These are phyloP conservation scores for Volutella citrinella DNA, from an alignment of 2,329 filamentous ascomycete genomes.

Conservation along the genomic window DNA sequence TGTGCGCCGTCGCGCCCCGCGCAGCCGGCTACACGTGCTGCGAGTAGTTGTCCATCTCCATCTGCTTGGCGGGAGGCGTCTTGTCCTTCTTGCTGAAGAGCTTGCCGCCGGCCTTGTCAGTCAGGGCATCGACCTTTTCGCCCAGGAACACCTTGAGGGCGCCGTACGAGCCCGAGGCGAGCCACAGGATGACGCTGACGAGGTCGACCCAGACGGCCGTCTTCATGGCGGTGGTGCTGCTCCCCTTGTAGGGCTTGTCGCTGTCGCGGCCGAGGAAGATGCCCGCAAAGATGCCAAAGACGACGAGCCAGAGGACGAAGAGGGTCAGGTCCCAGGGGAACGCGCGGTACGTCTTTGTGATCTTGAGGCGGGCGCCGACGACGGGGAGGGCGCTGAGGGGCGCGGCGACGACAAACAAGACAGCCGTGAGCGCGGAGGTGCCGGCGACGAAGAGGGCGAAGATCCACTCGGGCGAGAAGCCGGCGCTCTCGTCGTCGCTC, in stretches of 20 bases:
- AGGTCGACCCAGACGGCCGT: conserved; percentile 71
- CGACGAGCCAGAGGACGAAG: conserved; percentile 56
- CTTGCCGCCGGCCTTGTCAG: conserved; percentile 37
- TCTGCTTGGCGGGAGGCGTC: too few species aligned
- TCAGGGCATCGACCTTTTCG: conserved; percentile 36
- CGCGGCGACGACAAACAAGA: conserved; percentile 39
- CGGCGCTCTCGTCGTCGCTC: conserved; percentile 26
- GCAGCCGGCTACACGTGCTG: too few species aligned
- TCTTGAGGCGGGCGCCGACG: conserved; percentile 30
- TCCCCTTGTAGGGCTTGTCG: conserved; percentile 46
- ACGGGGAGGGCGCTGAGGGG: conserved; percentile 33
- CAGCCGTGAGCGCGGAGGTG: conserved; percentile 49
- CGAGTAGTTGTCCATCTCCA: too few species aligned
- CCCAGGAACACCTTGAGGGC: conserved; percentile 38
- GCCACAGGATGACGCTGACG: conserved; percentile 65
- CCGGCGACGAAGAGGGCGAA: conserved; percentile 61
- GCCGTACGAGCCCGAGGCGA: conserved; percentile 44
- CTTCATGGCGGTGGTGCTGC: conserved; percentile 56
- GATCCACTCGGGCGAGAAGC: conserved; percentile 56
- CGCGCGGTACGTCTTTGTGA: conserved; percentile 39
- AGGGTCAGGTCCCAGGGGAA: conserved; percentile 44
- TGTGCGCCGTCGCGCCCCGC: too few species aligned
- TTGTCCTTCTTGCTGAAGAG: conserved; percentile 33
- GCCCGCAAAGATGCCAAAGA: conserved; percentile 70
- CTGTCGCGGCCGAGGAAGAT: conserved; percentile 63